phyloP scores from a whole-genome alignment of 306 rosid genomes.

The Chamaecrista fasciculata region DNA sequence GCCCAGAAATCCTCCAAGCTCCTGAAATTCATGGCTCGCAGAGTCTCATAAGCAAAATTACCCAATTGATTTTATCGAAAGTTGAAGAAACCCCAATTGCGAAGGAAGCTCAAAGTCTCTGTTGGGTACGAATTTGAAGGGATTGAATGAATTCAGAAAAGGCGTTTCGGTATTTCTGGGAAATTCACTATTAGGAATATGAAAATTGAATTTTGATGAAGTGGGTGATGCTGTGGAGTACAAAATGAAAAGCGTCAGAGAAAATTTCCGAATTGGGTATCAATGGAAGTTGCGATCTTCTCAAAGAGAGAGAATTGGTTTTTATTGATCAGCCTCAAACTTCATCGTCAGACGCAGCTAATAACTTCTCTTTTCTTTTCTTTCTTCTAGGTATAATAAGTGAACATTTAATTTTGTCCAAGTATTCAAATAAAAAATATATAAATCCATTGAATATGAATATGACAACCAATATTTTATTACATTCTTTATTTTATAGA shows the following conservation, averaged over 20 bases:
- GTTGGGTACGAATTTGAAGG: conserved; percentile 17
- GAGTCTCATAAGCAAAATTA: conserved; percentile 16
- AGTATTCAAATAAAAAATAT: too few species aligned
- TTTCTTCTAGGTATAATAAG: not conserved
- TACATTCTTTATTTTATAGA: too few species aligned
- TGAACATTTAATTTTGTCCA: not conserved
- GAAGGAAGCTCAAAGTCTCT: conserved; percentile 6
- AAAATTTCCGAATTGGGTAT: not conserved
- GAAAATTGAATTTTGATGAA: conserved; percentile 8
- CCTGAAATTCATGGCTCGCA: conserved; percentile 75
- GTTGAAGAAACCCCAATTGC: conserved; percentile 20
- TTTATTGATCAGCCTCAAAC: not conserved
- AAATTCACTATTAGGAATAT: conserved; percentile 12
- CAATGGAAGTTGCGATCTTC: not conserved
- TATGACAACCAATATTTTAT: too few species aligned
- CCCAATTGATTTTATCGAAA: conserved; percentile 5
- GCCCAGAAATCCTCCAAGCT: conserved; percentile 95
- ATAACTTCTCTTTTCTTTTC: too few species aligned
- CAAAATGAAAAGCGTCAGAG: not conserved
- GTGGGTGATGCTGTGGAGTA: not conserved
- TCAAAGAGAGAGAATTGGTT: not conserved
- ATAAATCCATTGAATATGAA: too few species aligned
- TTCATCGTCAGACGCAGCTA: not conserved
- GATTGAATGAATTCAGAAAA: conserved; percentile 11
- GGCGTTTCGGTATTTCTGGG: conserved; percentile 4